Percentiles rank a stretch among this genome's conserved stretches.
phyloP scores from a whole-genome alignment of 139 green algal species.

The Chlorella sorokiniana region DNA sequence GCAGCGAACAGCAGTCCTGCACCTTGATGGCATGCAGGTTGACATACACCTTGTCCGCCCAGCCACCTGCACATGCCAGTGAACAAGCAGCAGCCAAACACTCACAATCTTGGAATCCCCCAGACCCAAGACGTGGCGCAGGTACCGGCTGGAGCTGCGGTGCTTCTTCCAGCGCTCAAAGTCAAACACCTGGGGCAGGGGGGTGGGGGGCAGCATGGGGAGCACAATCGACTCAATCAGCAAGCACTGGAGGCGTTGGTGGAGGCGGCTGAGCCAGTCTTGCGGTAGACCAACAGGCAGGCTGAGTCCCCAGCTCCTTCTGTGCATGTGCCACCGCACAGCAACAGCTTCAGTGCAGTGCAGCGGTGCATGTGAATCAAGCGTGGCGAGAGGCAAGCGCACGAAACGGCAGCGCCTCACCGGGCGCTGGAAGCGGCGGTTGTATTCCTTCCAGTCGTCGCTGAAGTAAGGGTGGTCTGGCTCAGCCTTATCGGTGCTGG shows the following conservation, averaged over 20 bases:
- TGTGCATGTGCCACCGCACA: no score
- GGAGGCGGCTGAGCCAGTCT: no score
- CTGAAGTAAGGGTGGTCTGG: background rate
- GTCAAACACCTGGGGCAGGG: slow-evolving; percentile 26
- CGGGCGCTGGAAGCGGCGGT: background rate
- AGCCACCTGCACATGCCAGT: background rate
- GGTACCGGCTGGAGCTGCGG: slow-evolving; percentile 27
- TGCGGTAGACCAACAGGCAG: no score
- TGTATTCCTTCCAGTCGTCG: background rate
- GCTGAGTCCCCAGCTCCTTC: no score
- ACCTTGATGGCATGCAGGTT: no score
- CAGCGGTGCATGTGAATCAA: no score
- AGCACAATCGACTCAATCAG: no score
- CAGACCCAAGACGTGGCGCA: slow-evolving; percentile 25
- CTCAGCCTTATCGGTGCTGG: background rate
- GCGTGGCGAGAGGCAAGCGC: no score
- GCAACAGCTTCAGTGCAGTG: no score
- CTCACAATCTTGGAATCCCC: slow-evolving; percentile 23
- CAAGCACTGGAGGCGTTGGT: no score
- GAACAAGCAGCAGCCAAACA: background rate
- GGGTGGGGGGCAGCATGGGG: background rate
- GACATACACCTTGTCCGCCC: background rate
- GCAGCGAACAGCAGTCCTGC: no score
- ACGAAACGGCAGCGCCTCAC: no score
- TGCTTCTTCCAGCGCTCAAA: slow-evolving; percentile 28